Base-by-base conservation (phyloP, 257 asterid genomes). In the Capsicum pubescens region DNA sequence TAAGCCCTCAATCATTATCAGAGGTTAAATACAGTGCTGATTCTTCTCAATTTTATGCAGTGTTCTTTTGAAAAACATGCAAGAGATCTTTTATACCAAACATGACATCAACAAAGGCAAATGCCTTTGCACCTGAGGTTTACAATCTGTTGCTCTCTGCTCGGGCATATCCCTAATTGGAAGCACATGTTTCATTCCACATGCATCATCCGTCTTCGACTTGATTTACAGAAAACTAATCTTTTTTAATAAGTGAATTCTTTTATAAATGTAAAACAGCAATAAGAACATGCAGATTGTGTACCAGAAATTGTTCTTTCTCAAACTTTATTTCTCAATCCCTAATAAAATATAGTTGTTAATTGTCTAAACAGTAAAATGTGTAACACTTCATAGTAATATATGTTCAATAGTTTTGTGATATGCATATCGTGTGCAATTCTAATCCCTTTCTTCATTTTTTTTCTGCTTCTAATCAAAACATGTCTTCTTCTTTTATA, bases 71-170 rank as follows among this genome's bases (percentile, higher is more conserved):
- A 5, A 48, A 48, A 1, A 46, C 0, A 8, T 6, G 59, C 58
- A 48, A 46, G 19, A 71, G 44, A 71, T 71, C 48, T 26, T 21
- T 10, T 72, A n/a, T 71, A n/a, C n/a, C 80, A 71, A n/a, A 17
- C 80, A 71, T 48, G 42, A 42, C 59, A 72, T 72, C 80, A 72
- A 46, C 59, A 72, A 72, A 72, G 59, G 7, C 35, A 72, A 72
- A 72, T 72, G 80, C 42, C 80, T 50, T 21, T 14, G 44, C 80
- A 50, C 80, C 61, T 74, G 60, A 74, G 46, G 44, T 26, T 48
- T 50, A 74, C 46, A 21, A 7, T 50, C 46, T 3, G 21, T 50
- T 21, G 42, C 81, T 52, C 42, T 72, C 42, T 13, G 61, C 21
- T 3, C 14, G 4, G 61, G 11, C 46, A 50, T 50, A 74, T 19